Evolutionary conservation across 805 yeast genomes (phyloP).

Genomic region (Starmerella stellata): DNA sequence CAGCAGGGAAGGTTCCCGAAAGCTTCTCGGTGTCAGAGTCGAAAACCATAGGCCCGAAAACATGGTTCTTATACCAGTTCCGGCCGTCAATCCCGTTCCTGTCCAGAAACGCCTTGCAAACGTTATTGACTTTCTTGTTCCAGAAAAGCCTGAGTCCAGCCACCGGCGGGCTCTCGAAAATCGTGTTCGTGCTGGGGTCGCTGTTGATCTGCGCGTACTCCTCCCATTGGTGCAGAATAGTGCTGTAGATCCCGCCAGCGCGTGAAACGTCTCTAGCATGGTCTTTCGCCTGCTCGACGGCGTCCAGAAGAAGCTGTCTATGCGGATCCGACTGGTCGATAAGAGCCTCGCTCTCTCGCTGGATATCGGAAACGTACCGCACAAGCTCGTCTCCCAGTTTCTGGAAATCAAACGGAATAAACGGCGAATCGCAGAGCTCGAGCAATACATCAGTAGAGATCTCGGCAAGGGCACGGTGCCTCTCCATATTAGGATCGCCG

Average conservation of each 20-base stretch:
- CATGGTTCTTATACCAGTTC: conserved; percentile 45
- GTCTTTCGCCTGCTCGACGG: conserved; percentile 15
- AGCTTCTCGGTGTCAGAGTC: conserved; percentile 31
- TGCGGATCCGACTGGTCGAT: conserved; percentile 4
- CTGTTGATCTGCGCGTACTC: conserved; percentile 25
- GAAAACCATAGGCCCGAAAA: conserved; percentile 54
- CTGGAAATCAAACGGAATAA: conserved; percentile 48
- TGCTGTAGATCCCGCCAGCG: conserved; percentile 32
- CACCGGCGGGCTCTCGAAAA: conserved; percentile 46
- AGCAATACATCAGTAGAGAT: conserved; percentile 36
- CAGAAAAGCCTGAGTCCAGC: conserved; percentile 61
- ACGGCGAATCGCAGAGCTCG: conserved; percentile 54
- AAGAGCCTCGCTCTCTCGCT: conserved; percentile 22
- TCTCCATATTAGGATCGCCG: conserved; percentile 39
- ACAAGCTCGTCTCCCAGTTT: conserved; percentile 31
- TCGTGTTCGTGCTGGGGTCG: conserved; percentile 22
- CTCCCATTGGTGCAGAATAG: conserved; percentile 49
- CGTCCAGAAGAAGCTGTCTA: conserved; percentile 8
- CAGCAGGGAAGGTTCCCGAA: conserved; percentile 57
- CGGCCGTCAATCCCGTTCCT: conserved; percentile 31
- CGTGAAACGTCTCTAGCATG: conserved; percentile 27
- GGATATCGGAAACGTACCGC: conserved; percentile 32
- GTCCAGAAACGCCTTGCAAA: conserved; percentile 37
- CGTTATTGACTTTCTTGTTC: conserved; percentile 46
- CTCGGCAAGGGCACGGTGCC: conserved; percentile 39